Evolutionary conservation across 2,329 filamentous ascomycete genomes (phyloP), one percentile per base, ranked within the genome.

Genomic region (Fusarium sacchari): DNA sequence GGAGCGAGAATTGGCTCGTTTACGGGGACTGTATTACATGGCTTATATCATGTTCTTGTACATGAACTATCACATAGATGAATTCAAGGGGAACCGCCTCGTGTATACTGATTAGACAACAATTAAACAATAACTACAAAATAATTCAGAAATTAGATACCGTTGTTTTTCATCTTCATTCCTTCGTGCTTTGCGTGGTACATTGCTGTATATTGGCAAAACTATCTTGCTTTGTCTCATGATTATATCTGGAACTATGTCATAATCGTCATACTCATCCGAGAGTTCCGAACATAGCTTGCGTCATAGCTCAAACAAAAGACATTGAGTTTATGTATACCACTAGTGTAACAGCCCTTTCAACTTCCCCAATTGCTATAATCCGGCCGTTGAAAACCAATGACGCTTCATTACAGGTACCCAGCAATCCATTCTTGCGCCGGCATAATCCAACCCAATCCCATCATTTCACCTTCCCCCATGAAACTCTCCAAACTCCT

Each of bases 291-390:
- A 30, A 18, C 50, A n/a, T 28, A 11, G 17, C 32, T 13, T 39
- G 32, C 61, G 62, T 74, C 71, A 74, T 65, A 53, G 36, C n/a
- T 53, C 4, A 6, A 30, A 30, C 26, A 22, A 17, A 20, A 17
- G 36, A 14, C 6, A 58, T 26, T 37, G 13, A 13, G 36, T 44
- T 18, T 5, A 26, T 44, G 15, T 5, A 26, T 18, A 43, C 32
- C 32, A 32, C n/a, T 34, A 60, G 63, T 24, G 3, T 32, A 30
- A 39, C 15, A 36, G 15, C 8, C 10, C 4, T 32, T 26, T 44
- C 20, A 53, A 50, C 43, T 43, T 15, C 20, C 12, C 9, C 24
- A 18, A 17, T 42, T 50, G 39, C 11, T 46, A n/a, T 56, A 46
- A 40, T 63, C 20, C 37, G 36, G 7, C 46, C 11, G 34, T 59